Percentiles rank a stretch among this genome's conserved stretches.
Conservation (phyloP, 164 flowering plant species). For the Euptelea pleiosperma region DNA sequence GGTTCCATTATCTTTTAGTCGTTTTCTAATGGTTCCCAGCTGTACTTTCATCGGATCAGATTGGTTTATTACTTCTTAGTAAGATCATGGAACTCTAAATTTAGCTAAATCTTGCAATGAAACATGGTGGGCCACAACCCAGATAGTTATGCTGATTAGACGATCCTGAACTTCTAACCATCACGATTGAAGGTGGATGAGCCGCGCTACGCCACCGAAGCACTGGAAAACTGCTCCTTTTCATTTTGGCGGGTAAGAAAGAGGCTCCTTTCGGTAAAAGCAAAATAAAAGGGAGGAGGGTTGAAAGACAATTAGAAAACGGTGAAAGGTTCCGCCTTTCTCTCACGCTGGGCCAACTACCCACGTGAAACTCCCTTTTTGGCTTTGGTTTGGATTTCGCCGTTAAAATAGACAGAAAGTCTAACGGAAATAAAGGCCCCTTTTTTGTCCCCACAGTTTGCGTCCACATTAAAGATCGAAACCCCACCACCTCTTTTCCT, state of each 20-base stretch:
- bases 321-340: slow-evolving; percentile 6
- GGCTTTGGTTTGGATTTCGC: neutral
- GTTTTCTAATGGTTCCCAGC: too few relatives aligned
- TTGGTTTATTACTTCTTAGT: too few relatives aligned
- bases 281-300: neutral
- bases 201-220: neutral
- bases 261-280: slow-evolving; percentile 6
- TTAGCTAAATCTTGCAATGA: neutral
- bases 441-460: neutral
- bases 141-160: neutral
- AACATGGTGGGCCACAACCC: neutral
- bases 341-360: neutral
- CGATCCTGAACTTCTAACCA: neutral
- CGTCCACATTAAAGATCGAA: neutral
- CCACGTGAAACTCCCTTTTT: neutral
- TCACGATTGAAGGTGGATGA: neutral
- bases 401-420: slow-evolving; percentile 6
- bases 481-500: neutral
- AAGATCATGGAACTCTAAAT: too few relatives aligned
- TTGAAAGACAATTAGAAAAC: neutral
- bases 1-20: too few relatives aligned
- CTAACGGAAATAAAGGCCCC: slow-evolving; percentile 4
- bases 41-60: too few relatives aligned
- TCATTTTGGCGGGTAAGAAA: neutral
- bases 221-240: neutral